Conservation (phyloP, 805 yeast species). For the Yarrowia phangngaensis region DNA sequence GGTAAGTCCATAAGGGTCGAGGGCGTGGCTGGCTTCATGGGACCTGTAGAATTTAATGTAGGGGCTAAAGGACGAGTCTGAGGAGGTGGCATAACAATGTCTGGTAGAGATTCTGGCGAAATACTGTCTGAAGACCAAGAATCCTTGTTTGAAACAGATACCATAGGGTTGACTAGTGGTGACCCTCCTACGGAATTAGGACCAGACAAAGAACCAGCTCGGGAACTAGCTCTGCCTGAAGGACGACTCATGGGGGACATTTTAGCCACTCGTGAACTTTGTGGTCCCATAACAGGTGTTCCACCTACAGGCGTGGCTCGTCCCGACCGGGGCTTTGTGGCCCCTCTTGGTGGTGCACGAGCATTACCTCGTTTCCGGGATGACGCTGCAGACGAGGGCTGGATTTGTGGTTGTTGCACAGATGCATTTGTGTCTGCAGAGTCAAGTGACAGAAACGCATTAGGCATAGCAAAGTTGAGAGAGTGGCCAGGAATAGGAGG, state of each 20-base stretch:
- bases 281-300: constrained; percentile 25
- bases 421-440: constrained; percentile 8
- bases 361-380: background rate
- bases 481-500: constrained; percentile 27
- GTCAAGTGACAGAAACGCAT: constrained; percentile 29
- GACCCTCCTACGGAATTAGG: constrained; percentile 18
- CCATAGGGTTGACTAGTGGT: constrained; percentile 19
- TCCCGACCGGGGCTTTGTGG: constrained; percentile 8
- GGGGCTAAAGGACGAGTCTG: constrained; percentile 8
- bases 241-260: constrained; percentile 31
- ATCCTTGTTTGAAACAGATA: constrained; percentile 11
- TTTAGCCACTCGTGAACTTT: constrained; percentile 27
- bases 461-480: constrained; percentile 32
- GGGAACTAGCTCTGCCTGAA: constrained; percentile 13
- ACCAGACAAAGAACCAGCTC: constrained; percentile 12
- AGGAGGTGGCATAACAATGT: constrained; percentile 30
- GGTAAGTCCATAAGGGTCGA: constrained; percentile 25
- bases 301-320: constrained; percentile 14
- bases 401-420: too few species aligned
- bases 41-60: constrained; percentile 1
- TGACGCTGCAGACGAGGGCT: too few species aligned
- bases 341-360: constrained; percentile 10
- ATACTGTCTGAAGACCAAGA: constrained; percentile 20
- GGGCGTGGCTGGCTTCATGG: constrained; percentile 24
- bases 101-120: constrained; percentile 25